Evolutionary conservation across 129 eudicot species (phyloP), one percentile per base, ranked within the genome.

Genomic region (Flaveria bidentis): DNA sequence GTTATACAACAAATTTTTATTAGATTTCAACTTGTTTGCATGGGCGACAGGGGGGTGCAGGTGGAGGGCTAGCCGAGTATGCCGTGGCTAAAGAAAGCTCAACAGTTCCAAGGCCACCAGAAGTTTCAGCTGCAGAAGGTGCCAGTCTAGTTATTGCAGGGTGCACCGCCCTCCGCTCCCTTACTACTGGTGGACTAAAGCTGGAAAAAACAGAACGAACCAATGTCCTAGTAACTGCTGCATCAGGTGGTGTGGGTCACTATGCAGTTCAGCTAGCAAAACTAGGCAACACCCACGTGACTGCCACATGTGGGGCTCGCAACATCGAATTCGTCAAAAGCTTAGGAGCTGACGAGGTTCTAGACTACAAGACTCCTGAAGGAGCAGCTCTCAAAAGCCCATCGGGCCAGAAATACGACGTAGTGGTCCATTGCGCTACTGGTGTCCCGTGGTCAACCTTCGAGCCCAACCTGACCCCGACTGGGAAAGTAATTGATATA

Each of bases 221-320:
- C 72, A 87, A 90, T 57, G 76, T 90, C 26, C 87, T 90, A 1
- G 66, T 90, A 67, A 90, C 96, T 0, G 92, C 92, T 0, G 96
- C 89, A 11, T 90, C 96, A 2, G 96, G 96, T 6, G 96, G 96
- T 2, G 96, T 90, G 28, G 96, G 96, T 26, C 96, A 90, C 79
- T 87, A 83, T 15, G 96, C 92, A 2, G 92, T 90, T 41, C 96
- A 90, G 72, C 80, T 90, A 14, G 96, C 92, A 2, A 90, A 90
- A 71, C 84, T 90, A 1, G 90, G 92, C 17, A 90, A 90, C 84
- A 82, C 87, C 8, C 92, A 87, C 41, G 92, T 90, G 6, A 90
- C 92, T 0, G 89, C 89, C 20, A 90, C 92, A 0, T 90, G 92
- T 55, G 92, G 96, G 66, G 89, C 90, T 71, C 92, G 96, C 67